A percentile compares a stretch with the other conserved stretches of the same genome.
phyloP scores from a whole-genome alignment of 1,139 yeast species.

The Meyerozyma sp. region DNA sequence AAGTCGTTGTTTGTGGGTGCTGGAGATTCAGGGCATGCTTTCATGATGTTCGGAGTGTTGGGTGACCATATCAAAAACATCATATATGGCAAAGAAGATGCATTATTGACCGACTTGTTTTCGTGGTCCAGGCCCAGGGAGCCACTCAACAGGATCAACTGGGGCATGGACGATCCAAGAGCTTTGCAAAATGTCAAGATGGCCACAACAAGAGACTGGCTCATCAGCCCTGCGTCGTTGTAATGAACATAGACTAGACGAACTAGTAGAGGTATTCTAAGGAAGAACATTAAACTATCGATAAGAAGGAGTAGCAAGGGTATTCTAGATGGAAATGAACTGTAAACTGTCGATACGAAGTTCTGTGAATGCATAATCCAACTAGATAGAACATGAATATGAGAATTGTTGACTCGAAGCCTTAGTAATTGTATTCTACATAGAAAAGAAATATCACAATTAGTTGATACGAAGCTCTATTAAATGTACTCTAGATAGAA shows the following conservation, averaged over 20 bases:
- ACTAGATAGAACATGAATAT: no score
- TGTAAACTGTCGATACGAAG: no score
- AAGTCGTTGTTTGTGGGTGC: background rate
- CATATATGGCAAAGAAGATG: constrained; percentile 9
- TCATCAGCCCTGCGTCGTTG: background rate
- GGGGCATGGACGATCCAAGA: constrained; percentile 15
- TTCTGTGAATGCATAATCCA: no score
- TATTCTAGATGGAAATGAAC: no score
- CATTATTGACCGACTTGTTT: constrained; percentile 11
- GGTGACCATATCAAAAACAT: constrained; percentile 13
- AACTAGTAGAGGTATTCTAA: background rate
- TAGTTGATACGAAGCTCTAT: background rate
- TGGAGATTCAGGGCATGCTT: background rate
- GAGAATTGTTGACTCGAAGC: no score
- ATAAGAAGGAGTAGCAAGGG: no score
- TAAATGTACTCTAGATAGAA: no score
- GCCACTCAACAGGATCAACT: constrained; percentile 12
- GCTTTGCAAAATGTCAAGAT: constrained; percentile 12
- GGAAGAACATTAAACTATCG: no score
- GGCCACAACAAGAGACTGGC: constrained; percentile 16
- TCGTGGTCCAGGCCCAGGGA: constrained; percentile 18
- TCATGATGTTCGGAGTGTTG: constrained; percentile 10
- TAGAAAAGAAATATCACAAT: no score
- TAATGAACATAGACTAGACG: no score
- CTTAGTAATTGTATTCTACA: no score